phyloP scores from a whole-genome alignment of 2,329 filamentous ascomycete genomes.

The Hymenoscyphus scutula region DNA sequence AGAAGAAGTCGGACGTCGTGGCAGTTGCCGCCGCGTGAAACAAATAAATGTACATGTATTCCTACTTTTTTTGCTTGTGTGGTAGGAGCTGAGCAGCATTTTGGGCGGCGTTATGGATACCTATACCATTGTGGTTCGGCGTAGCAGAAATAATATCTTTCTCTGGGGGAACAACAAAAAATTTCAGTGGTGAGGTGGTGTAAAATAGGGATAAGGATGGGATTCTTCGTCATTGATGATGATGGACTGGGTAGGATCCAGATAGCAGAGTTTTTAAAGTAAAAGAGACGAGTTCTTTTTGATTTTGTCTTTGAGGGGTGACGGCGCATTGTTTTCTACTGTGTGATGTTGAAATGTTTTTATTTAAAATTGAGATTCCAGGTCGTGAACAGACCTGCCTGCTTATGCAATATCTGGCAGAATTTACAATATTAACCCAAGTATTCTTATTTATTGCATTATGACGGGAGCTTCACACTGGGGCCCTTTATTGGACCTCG shows the following conservation, averaged over 20 bases:
- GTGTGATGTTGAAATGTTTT: too few species aligned
- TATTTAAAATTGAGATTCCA: too few species aligned
- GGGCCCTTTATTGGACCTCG: too few species aligned
- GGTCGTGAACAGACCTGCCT: too few species aligned
- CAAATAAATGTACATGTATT: conserved; percentile 10
- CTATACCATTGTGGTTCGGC: conserved; percentile 3
- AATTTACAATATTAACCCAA: too few species aligned
- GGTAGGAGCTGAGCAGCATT: conserved; percentile 12
- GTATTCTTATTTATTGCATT: too few species aligned
- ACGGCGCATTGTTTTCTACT: too few species aligned
- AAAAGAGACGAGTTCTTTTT: neutral
- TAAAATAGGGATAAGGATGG: neutral
- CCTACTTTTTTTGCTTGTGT: conserved; percentile 7
- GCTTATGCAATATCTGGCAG: too few species aligned
- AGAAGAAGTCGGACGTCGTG: conserved; percentile 22
- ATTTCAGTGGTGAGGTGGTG: neutral
- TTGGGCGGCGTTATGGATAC: conserved; percentile 17
- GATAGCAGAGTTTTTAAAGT: neutral
- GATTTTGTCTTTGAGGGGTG: too few species aligned
- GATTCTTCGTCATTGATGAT: neutral
- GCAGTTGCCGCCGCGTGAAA: conserved; percentile 10
- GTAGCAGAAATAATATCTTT: neutral
- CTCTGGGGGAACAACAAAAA: neutral
- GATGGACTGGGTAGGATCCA: neutral
- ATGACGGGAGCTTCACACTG: too few species aligned